These are phyloP conservation scores for Berkeleyomyces rouxiae DNA, from an alignment of 2,329 filamentous ascomycete genomes.

Conservation along the genomic window DNA sequence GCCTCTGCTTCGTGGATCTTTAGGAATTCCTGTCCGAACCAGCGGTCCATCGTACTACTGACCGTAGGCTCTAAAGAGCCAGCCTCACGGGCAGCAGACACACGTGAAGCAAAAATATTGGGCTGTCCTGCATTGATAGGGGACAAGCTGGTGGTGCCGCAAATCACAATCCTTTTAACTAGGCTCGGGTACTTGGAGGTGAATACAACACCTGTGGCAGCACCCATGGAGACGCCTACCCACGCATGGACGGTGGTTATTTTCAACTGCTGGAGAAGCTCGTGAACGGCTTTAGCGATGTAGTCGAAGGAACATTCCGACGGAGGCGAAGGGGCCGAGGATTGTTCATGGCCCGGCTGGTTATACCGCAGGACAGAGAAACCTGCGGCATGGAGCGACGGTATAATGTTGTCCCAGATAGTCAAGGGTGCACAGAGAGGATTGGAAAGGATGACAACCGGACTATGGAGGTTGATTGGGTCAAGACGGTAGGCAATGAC, in stretches of 20 bases:
- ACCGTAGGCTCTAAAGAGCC: slow-evolving; percentile 21
- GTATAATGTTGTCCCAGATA: slow-evolving; percentile 26
- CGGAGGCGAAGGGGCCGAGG: slow-evolving; percentile 21
- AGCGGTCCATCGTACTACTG: slow-evolving; percentile 23
- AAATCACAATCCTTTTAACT: slow-evolving; percentile 24
- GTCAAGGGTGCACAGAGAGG: slow-evolving; percentile 23
- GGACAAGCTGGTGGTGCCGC: slow-evolving; percentile 25
- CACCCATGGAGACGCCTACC: slow-evolving; percentile 31
- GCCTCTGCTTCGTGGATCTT: slow-evolving; percentile 22
- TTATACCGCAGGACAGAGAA: slow-evolving; percentile 28
- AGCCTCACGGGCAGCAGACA: slow-evolving; percentile 21
- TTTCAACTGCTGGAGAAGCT: slow-evolving; percentile 21
- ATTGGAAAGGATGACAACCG: slow-evolving; percentile 25
- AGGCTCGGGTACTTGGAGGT: slow-evolving; percentile 23
- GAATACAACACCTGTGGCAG: slow-evolving; percentile 25
- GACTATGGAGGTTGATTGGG: slow-evolving; percentile 16
- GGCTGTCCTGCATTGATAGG: slow-evolving; percentile 22
- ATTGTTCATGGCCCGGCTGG: slow-evolving; percentile 27
- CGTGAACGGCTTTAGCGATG: slow-evolving; percentile 23
- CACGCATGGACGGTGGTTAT: slow-evolving; percentile 23
- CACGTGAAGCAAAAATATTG: slow-evolving; percentile 23
- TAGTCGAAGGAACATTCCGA: slow-evolving; percentile 24
- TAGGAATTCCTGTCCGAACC: slow-evolving; percentile 26
- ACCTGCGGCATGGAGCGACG: slow-evolving; percentile 20
- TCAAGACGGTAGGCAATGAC: slow-evolving; percentile 20